Evolutionary conservation across 768 basidiomycete species (phyloP), one percentile per base, ranked within the genome.

Genomic region (Phylloporus scabripes): DNA sequence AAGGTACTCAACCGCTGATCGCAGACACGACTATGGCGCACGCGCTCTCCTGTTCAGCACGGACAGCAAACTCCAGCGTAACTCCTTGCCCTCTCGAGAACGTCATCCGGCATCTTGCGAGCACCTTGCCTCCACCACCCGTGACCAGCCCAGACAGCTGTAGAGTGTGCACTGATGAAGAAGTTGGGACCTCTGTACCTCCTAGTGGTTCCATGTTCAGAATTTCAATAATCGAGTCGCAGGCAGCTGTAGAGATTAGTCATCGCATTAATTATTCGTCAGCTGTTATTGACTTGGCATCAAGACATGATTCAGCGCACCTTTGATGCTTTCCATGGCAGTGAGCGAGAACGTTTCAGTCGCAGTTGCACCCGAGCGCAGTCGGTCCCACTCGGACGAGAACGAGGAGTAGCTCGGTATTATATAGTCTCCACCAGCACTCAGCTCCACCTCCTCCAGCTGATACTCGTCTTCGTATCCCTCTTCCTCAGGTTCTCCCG

Each of bases 401-500:
- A 98, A 98, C 20, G 89, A 88, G 10, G 82, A 83, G 60, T 97
- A 98, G 58, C 80, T 93, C n/a, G 96, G 95, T 34, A 94, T 74
- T 61, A 99, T 89, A 67, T 95, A 99, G 72, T 98, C 95, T 2
- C 86, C 85, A 26, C 86, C 88, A 10, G 91, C 94, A 51, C 86
- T 84, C 46, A 99, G 74, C 65, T 98, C 96, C 49, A 96, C 81
- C 53, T 98, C 96, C 67, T 99, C 96, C 37, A 97, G 73, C 67
- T 92, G 90, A 69, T 99, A 99, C 69, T 98, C 95, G 72, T 98
- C 96, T 63, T 93, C 90, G 67, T 98, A 99, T n/a, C 96, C 96
- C 46, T 96, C 94, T 55, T 89, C 92, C 69, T 99, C 96, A 8
- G 96, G 96, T 61, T 90, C 84, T 20, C 94, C 94, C 12, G 89